These are phyloP conservation scores for Calocera viscosa DNA, from an alignment of 768 basidiomycete genomes.

Conservation along the genomic window DNA sequence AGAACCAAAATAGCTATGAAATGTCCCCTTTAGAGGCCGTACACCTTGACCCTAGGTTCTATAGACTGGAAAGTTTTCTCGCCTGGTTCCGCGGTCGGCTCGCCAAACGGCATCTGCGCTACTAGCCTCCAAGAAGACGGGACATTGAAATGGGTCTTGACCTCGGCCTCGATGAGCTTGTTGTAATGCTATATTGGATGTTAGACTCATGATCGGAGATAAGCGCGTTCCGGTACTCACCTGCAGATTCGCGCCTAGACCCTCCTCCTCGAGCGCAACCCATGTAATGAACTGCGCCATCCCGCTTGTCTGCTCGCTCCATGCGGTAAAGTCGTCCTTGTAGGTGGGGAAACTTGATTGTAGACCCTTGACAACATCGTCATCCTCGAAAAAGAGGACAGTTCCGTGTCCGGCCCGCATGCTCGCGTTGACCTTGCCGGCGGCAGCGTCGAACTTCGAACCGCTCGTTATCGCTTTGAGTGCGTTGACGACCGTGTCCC, in stretches of 20 bases:
- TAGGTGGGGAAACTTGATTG: background rate
- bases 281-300: slow-evolving; percentile 7
- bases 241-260: slow-evolving; percentile 3
- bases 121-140: background rate
- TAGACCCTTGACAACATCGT: background rate
- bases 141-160: background rate
- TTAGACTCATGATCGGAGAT: background rate
- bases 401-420: background rate
- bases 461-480: background rate
- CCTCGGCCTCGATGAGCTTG: slow-evolving; percentile 1
- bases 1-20: background rate
- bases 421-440: background rate
- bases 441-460: background rate
- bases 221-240: background rate
- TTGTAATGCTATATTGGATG: background rate
- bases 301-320: slow-evolving; percentile 7
- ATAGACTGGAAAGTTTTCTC: background rate
- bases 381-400: slow-evolving; percentile 1
- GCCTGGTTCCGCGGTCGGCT: background rate
- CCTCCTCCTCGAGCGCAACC: background rate
- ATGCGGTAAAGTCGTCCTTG: background rate
- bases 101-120: slow-evolving; percentile 1
- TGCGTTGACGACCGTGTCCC: background rate
- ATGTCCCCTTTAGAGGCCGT: background rate
- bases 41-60: background rate